Evolutionary conservation across 768 basidiomycete species (phyloP), one percentile per base, ranked within the genome.

Genomic region (Pisolithus tinctorius): DNA sequence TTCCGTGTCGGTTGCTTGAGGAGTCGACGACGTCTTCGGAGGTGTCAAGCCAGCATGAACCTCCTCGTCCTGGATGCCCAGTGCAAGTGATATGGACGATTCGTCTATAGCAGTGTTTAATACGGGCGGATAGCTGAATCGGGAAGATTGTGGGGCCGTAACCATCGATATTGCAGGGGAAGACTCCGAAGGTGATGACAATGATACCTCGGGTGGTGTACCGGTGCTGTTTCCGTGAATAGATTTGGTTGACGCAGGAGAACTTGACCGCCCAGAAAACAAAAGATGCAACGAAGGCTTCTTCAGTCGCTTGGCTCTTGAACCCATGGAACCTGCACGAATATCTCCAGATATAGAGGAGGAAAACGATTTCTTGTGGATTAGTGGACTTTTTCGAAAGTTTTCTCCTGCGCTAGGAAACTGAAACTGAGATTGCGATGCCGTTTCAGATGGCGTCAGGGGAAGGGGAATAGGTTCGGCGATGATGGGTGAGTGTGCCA

Each of bases 261-360:
- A 78, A 2, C 71, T 66, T 6, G 84, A 81, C 45, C 75, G 78
- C 69, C 84, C 86, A 30, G 82, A 74, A 63, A 88, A 84, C 17
- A 88, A 71, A 16, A 86, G 68, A 46, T 81, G 80, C 51, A 88
- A 66, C 3, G 86, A 88, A 0, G 88, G 84, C 47, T 82, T 84
- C 67, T 84, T 87, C 52, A 75, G 63, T 51, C 70, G 72, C 49
- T 63, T 64, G 25, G 68, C 61, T 44, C 63, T 58, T 29, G 64
- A 64, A 56, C 57, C 54, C 27, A 67, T 25, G 57, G 66, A 53
- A 75, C 74, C 47, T 70, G 68, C 46, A 71, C 53, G 49, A 70
- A 68, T 43, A 71, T 72, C 47, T 48, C 53, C 61, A 14, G 62
- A 62, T 54, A 60, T 55, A 42, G 70, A 55, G 57, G 69, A 59